Conservation (phyloP, 2,329 filamentous ascomycete genomes). For the Domatiomyces catenatus region DNA sequence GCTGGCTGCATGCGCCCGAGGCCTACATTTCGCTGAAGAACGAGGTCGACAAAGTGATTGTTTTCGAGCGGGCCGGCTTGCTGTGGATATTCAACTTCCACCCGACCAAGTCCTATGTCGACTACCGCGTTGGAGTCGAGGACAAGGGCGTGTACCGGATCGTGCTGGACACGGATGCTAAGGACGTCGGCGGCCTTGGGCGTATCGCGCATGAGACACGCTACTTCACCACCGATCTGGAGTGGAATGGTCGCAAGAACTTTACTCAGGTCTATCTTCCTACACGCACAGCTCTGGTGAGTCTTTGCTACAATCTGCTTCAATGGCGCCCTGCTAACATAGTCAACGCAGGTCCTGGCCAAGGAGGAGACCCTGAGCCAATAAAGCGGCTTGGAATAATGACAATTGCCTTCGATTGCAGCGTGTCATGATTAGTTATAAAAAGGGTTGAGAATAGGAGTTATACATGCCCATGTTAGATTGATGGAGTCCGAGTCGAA, state of each 20-base stretch:
- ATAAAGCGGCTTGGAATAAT: no score
- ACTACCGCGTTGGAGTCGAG: constrained; percentile 85
- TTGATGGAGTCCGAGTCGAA: background rate
- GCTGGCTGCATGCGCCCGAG: constrained; percentile 74
- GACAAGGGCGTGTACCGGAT: constrained; percentile 71
- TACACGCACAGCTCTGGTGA: constrained; percentile 62
- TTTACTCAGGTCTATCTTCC: constrained; percentile 88
- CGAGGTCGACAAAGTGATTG: constrained; percentile 82
- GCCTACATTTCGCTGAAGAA: constrained; percentile 91
- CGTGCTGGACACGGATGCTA: constrained; percentile 65
- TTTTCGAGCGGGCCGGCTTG: constrained; percentile 81
- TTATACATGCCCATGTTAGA: no score
- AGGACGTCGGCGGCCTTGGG: constrained; percentile 62
- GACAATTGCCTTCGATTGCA: background rate
- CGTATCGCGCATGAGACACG: constrained; percentile 64
- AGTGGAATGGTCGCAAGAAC: constrained; percentile 81
- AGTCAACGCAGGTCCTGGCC: background rate
- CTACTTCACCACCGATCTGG: constrained; percentile 82
- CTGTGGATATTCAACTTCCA: constrained; percentile 97
- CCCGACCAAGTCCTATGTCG: constrained; percentile 64
- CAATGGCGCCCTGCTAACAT: background rate
- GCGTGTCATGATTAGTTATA: background rate
- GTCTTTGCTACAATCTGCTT: background rate
- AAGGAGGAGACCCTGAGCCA: background rate
- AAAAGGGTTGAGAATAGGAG: background rate